These are phyloP conservation scores for Boletus smithii DNA, from an alignment of 1,284 basidiomycete species.

Conservation along the genomic window DNA sequence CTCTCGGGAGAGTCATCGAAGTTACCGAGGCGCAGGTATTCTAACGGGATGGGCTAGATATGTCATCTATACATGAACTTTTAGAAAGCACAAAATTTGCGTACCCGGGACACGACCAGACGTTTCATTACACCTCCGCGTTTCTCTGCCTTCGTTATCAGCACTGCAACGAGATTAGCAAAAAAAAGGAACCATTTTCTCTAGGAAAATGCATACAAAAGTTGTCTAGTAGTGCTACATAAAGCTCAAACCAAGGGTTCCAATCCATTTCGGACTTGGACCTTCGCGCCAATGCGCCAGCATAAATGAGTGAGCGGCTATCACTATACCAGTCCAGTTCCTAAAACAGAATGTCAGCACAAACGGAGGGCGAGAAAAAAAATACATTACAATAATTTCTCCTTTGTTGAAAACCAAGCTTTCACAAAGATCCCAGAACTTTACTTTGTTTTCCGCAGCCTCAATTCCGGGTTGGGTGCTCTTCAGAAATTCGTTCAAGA, in stretches of 20 bases:
- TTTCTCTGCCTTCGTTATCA: conserved; percentile 60
- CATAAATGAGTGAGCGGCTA: conserved; percentile 64
- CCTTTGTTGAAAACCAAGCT: conserved; percentile 68
- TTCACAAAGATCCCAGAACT: conserved; percentile 75
- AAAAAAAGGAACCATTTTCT: background rate
- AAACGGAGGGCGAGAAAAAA: background rate
- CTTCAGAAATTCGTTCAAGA: conserved; percentile 66
- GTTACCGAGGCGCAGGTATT: conserved; percentile 65
- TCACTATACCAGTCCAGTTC: conserved; percentile 78
- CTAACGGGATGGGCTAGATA: conserved; percentile 67
- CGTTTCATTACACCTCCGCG: conserved; percentile 48
- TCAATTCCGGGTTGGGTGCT: conserved; percentile 81
- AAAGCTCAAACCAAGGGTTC: conserved; percentile 63
- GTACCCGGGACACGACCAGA: conserved; percentile 61
- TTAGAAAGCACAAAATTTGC: conserved; percentile 19
- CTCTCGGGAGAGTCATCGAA: conserved; percentile 57
- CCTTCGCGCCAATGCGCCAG: conserved; percentile 54
- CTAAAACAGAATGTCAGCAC: conserved; percentile 37
- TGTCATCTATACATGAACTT: conserved; percentile 8
- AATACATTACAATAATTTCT: conserved; percentile 66
- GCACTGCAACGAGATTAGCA: conserved; percentile 40
- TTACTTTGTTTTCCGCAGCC: conserved; percentile 79
- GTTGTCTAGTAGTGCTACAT: conserved; percentile 72
- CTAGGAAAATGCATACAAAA: conserved; percentile 49
- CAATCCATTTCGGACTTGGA: conserved; percentile 57